Conservation (phyloP, 1,284 basidiomycete genomes). For the Marasmius tenuissimus region DNA sequence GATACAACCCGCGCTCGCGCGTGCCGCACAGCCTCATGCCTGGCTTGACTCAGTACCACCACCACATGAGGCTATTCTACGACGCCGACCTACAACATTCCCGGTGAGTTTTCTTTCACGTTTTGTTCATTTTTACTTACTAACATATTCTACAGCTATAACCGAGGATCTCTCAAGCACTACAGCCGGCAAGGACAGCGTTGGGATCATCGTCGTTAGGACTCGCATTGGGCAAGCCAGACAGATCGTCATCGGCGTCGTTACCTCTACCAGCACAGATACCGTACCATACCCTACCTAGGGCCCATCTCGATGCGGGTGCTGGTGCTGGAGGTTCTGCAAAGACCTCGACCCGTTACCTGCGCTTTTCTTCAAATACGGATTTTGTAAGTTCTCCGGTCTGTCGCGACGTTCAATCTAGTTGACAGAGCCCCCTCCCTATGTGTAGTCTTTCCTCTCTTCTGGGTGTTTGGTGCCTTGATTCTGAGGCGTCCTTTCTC, state of each 20-base stretch:
- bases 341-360: not conserved
- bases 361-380: not conserved
- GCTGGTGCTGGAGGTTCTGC: too few species aligned
- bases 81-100: too few species aligned
- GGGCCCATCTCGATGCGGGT: constrained; percentile 13
- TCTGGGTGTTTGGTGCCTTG: not conserved
- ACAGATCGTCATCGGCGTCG: constrained; percentile 45
- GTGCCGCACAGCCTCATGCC: too few species aligned
- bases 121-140: too few species aligned
- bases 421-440: too few species aligned
- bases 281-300: constrained; percentile 41
- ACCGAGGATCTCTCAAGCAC: too few species aligned
- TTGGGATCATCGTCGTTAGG: not conserved
- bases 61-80: too few species aligned
- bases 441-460: not conserved
- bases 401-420: not conserved
- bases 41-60: too few species aligned
- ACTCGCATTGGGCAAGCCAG: constrained; percentile 14
- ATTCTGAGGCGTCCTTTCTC: not conserved
- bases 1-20: too few species aligned
- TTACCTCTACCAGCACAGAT: constrained; percentile 46
- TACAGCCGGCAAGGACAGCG: too few species aligned
- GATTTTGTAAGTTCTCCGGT: not conserved
- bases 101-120: too few species aligned
- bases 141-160: too few species aligned